phyloP scores from a whole-genome alignment of 768 basidiomycete genomes.

The Trametes coccinea region DNA sequence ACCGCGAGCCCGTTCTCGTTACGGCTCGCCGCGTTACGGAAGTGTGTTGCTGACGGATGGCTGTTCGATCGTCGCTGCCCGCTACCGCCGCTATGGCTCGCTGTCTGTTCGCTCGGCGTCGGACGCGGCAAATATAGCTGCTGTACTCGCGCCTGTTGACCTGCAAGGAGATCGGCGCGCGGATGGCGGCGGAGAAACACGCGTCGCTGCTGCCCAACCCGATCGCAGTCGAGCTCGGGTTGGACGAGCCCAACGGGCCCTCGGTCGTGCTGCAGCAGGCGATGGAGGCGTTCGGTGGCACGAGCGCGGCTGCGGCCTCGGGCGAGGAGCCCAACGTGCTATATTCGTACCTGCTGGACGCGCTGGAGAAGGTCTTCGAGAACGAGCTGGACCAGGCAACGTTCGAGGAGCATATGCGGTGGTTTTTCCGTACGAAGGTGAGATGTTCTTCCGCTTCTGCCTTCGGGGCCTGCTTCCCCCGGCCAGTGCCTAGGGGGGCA shows the following conservation, averaged over 20 bases:
- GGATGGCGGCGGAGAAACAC: conserved; percentile 67
- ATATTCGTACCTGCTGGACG: conserved; percentile 86
- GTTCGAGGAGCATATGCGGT: conserved; percentile 95
- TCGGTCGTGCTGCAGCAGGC: conserved; percentile 68
- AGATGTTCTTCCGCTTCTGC: conserved; percentile 24
- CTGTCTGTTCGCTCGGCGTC: background rate
- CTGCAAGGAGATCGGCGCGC: conserved; percentile 81
- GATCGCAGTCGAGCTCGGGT: conserved; percentile 78
- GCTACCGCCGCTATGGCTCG: background rate
- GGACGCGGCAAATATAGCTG: conserved; percentile 48
- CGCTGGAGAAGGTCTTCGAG: conserved; percentile 92
- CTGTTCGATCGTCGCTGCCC: background rate
- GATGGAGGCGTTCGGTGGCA: conserved; percentile 53
- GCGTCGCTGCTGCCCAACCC: conserved; percentile 71
- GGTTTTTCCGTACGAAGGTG: conserved; percentile 89
- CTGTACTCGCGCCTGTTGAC: conserved; percentile 84
- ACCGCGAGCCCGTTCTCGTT: background rate
- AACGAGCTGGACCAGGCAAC: conserved; percentile 88
- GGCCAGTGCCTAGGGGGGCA: background rate
- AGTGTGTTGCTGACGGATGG: background rate
- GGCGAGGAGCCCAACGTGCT: conserved; percentile 61
- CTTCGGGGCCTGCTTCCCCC: background rate
- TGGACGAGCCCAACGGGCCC: conserved; percentile 81
- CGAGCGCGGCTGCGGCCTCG: conserved; percentile 28
- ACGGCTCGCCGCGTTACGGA: background rate